phyloP scores from a whole-genome alignment of 345 rosid species.

The Ceriops decandra region DNA sequence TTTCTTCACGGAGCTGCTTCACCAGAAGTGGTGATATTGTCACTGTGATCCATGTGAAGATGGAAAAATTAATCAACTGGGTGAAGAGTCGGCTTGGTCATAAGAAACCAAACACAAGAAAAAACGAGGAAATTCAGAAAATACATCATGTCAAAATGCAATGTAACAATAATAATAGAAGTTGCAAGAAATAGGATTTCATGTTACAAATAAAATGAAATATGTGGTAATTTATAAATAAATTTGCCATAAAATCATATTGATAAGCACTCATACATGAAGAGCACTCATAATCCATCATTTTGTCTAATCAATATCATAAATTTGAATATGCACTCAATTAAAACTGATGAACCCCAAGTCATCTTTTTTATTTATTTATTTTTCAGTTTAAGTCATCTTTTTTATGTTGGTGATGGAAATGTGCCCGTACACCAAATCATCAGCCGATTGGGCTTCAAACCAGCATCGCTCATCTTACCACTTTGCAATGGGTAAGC shows the following conservation, averaged over 20 bases:
- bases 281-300: too few relatives aligned
- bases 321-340: too few relatives aligned
- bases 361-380: neutral
- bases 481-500: neutral
- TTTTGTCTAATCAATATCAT: too few relatives aligned
- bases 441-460: neutral
- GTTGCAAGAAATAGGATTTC: too few relatives aligned
- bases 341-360: neutral
- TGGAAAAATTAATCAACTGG: neutral
- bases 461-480: neutral
- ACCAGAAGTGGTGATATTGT: conserved; percentile 78
- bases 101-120: neutral
- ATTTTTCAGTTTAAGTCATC: neutral
- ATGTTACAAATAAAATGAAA: too few relatives aligned
- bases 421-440: neutral
- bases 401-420: neutral
- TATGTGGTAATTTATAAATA: too few relatives aligned
- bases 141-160: neutral
- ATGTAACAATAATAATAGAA: too few relatives aligned
- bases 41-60: conserved; percentile 30
- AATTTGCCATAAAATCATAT: too few relatives aligned
- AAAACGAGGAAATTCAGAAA: neutral
- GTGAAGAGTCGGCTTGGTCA: neutral
- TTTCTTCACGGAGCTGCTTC: conserved; percentile 95
- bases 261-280: too few relatives aligned